Base-by-base conservation (phyloP, 2,329 filamentous ascomycete genomes). In the Boeremia lycopersici region DNA sequence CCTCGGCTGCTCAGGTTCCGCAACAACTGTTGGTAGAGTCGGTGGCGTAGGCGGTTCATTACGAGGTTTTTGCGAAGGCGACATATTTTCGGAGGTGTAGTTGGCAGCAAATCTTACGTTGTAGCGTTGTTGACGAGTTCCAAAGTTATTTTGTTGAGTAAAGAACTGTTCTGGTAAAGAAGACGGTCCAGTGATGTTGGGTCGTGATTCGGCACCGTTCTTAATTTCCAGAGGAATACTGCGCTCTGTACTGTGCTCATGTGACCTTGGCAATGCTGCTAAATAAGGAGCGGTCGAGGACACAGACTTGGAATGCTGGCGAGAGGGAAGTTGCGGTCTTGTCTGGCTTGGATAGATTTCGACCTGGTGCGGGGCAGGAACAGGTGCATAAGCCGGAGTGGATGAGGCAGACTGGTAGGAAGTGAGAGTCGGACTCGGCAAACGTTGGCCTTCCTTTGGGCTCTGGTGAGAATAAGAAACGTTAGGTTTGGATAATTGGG, bases 41-140 rank as follows among this genome's bases (percentile, higher is more conserved):
- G 54, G 41, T 7, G 60, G 39, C n/a, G 53, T 44, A 2, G 53
- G 51, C 15, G 64, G 56, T 17, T 61, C 62, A n/a, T 56, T 57
- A 23, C 64, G 59, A 29, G 58, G 48, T 35, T 55, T 65, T 15
- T 63, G 63, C 8, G 52, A 57, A 12, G 61, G 52, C 11, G 63
- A 54, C 63, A 65, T 67, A 25, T 59, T 63, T 39, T 58, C 57
- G 15, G 57, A 55, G 3, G 60, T 63, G 40, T 62, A 60, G 31
- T 64, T 62, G 10, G 60, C 62, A 29, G 61, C 63, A 35, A 67
- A 67, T 33, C 64, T 61, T 19, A 67, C 64, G 63, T 67, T 67
- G 60, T 64, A 67, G 35, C 64, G 64, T 41, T 64, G 61, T 38
- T 64, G 62, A 28, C 63, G 63, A 13, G 61, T 59, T 12, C 52